Evolutionary conservation across 2,329 filamentous ascomycete genomes (phyloP), one percentile per base, ranked within the genome.

Genomic region (Ceratocystis albifundus): DNA sequence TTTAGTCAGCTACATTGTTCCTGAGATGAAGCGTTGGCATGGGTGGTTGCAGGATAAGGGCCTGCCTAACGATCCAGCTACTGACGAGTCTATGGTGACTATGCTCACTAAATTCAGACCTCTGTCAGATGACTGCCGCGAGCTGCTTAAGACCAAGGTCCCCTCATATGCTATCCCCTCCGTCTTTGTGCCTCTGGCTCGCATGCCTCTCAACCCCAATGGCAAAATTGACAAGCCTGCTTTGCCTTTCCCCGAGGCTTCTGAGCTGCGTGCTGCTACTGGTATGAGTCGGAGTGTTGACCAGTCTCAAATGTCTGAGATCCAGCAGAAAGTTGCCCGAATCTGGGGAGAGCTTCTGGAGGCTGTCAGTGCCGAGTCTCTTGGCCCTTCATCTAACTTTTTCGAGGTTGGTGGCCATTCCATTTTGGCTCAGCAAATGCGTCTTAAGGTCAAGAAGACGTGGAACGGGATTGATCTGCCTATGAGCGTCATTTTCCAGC

Each of bases 1-100:
- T 0, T 79, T 97, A 22, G 89, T 96, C 71, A 96, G 87, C 74
- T 96, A 96, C 75, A 84, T 96, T 68, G 91, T 96, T 2, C 90
- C 92, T 8, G 88, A 96, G 71, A 81, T 85, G 75, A 81, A 82
- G 69, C 82, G 87, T 70, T 96, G 90, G 90, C 76, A 80, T 53
- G 77, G 82, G 22, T 93, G 85, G 83, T 78, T 92, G 36, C 75
- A 65, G 62, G 65, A 68, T 28, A 67, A 66, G 64, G 69, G 63
- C 36, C 67, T 68, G 10, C 64, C 65, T 15, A 66, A 64, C 4
- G 64, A 68, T 41, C 62, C 64, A 12, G 46, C 32, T 41, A 66
- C 46, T 20, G 68, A 70, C 28, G 68, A 69, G 50, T 68, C 69
- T 22, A 69, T 70, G 68, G 61, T 68, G 32, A 66, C 67, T 8